These are phyloP conservation scores for Cinchona pubescens DNA, from an alignment of 257 asterid species.

Conservation along the genomic window DNA sequence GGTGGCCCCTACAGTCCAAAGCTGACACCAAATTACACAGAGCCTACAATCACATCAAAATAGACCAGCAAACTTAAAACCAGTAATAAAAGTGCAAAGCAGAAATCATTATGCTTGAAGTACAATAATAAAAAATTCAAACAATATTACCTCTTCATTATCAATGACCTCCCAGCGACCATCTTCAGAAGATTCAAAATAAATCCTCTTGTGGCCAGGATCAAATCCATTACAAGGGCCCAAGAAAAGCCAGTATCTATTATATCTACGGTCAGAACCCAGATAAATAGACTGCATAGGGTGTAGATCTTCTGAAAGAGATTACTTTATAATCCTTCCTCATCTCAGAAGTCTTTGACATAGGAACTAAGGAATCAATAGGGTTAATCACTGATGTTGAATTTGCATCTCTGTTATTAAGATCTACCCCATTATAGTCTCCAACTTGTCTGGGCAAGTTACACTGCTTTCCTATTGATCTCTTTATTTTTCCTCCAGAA, in stretches of 20 bases:
- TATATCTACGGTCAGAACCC: slow-evolving; percentile 98
- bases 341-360: slow-evolving; percentile 43
- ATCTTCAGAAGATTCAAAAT: slow-evolving; percentile 98
- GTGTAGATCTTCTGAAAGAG: slow-evolving; percentile 53
- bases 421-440: slow-evolving; percentile 26
- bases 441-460: slow-evolving; percentile 34
- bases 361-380: slow-evolving; percentile 61
- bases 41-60: slow-evolving; percentile 46
- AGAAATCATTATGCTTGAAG: not conserved
- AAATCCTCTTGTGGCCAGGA: slow-evolving; percentile 95
- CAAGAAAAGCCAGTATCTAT: slow-evolving; percentile 95
- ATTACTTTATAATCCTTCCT: slow-evolving; percentile 36
- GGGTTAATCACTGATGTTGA: slow-evolving; percentile 49
- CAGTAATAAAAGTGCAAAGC: slow-evolving; percentile 16
- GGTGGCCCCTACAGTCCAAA: slow-evolving; percentile 73
- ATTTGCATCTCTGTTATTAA: slow-evolving; percentile 29
- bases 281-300: slow-evolving; percentile 95
- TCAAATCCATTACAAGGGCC: slow-evolving; percentile 92
- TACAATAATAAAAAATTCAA: slow-evolving; percentile 8
- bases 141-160: slow-evolving; percentile 63
- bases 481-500: slow-evolving; percentile 86
- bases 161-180: slow-evolving; percentile 97
- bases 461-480: slow-evolving; percentile 49
- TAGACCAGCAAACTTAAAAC: slow-evolving; percentile 23
- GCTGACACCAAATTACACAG: slow-evolving; percentile 55